Evolutionary conservation across 805 yeast genomes (phyloP).

Genomic region (Candida maris): DNA sequence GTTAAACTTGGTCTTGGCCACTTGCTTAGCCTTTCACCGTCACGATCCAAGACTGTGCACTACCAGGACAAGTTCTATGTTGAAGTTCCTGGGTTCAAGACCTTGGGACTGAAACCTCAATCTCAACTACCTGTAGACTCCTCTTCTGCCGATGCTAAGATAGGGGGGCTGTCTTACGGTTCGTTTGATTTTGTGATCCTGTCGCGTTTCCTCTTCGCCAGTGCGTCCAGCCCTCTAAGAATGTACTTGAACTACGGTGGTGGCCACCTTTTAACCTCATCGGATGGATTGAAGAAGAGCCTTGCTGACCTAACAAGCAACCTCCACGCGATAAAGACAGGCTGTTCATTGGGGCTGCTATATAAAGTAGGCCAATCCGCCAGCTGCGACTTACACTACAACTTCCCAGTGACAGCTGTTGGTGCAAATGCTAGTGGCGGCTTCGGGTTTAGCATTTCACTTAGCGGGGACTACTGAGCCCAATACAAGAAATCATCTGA

Average conservation of each 20-base stretch:
- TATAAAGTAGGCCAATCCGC: constrained; percentile 60
- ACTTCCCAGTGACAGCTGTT: constrained; percentile 55
- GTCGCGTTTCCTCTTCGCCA: constrained; percentile 53
- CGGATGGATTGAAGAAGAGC: constrained; percentile 13
- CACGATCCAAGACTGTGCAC: constrained; percentile 41
- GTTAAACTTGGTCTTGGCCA: constrained; percentile 53
- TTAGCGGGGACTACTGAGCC: constrained; percentile 22
- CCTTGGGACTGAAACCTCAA: constrained; percentile 14
- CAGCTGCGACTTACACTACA: constrained; percentile 62
- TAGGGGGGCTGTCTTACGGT: constrained; percentile 29
- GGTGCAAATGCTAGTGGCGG: constrained; percentile 55
- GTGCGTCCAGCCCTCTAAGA: constrained; percentile 49
- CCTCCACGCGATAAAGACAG: constrained; percentile 11
- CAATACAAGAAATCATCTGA: not conserved
- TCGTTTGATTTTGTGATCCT: constrained; percentile 34
- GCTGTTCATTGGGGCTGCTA: constrained; percentile 52
- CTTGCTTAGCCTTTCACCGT: constrained; percentile 38
- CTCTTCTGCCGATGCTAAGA: constrained; percentile 6
- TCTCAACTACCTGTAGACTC: constrained; percentile 1
- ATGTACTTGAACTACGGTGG: constrained; percentile 62
- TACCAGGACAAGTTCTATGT: constrained; percentile 76
- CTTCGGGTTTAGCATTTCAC: constrained; percentile 32
- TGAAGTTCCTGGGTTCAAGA: constrained; percentile 33
- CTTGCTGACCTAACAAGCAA: constrained; percentile 14
- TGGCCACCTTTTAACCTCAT: constrained; percentile 49